These are phyloP conservation scores for Diplocarpon rosae DNA, from an alignment of 2,329 filamentous ascomycete species.

Conservation along the genomic window DNA sequence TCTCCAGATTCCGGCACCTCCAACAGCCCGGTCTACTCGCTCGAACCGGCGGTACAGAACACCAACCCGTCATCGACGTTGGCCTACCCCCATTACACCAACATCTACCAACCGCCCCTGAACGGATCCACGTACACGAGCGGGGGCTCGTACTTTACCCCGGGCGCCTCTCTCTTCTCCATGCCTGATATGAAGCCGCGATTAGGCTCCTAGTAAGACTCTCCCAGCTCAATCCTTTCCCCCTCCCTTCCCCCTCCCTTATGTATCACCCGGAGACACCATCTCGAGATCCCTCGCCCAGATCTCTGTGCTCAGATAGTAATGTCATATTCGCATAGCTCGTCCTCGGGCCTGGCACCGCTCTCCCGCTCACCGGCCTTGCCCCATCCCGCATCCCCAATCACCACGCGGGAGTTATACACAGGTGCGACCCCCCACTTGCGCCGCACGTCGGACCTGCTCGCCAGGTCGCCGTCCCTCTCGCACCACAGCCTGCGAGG, in stretches of 20 bases:
- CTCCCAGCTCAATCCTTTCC: no score
- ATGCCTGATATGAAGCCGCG: conserved; percentile 28
- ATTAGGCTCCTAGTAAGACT: conserved; percentile 25
- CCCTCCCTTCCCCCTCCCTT: no score
- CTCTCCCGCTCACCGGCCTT: conserved; percentile 25
- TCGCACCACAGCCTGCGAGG: conserved; percentile 19
- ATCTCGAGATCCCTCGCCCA: neutral
- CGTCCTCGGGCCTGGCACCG: conserved; percentile 25
- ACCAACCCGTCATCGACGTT: conserved; percentile 22
- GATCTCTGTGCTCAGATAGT: conserved; percentile 18
- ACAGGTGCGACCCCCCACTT: conserved; percentile 22
- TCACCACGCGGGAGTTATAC: conserved; percentile 26
- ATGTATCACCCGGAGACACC: no score
- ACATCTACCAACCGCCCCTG: conserved; percentile 11
- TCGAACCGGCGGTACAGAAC: conserved; percentile 24
- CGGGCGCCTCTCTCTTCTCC: conserved; percentile 22
- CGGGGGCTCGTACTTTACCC: conserved; percentile 23
- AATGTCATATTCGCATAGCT: conserved; percentile 22
- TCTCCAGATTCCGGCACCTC: conserved; percentile 24
- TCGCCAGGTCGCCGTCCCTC: conserved; percentile 25
- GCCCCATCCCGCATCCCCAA: conserved; percentile 24
- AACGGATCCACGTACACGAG: conserved; percentile 25
- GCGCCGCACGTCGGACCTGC: conserved; percentile 23
- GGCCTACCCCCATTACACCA: conserved; percentile 22
- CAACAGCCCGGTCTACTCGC: conserved; percentile 27